A percentile compares a stretch with the other conserved stretches of the same genome.
Conservation (phyloP, 225 moss, liverwort and hornwort genomes). For the Physcomitrellopsis africana region DNA sequence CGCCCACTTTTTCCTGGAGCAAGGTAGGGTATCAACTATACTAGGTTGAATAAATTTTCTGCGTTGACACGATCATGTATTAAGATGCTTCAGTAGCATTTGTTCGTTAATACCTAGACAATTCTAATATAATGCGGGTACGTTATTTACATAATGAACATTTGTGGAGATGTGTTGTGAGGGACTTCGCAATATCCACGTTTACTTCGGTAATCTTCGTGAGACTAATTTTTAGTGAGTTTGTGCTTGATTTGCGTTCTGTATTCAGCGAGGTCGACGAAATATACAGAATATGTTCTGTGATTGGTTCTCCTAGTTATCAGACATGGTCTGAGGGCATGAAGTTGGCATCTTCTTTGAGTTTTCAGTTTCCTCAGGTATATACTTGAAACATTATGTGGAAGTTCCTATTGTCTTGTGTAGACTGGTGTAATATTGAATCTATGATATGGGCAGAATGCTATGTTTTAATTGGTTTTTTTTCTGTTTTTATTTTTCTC, state of each 20-base stretch:
- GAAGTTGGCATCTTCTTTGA: slow-evolving; percentile 79
- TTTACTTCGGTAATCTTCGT: neutral
- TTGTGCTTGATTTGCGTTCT: neutral
- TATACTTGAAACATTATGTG: neutral
- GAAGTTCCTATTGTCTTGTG: neutral
- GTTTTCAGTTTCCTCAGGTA: slow-evolving; percentile 87
- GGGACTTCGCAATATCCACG: too few relatives aligned
- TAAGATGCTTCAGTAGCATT: too few relatives aligned
- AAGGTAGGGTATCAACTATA: slow-evolving; percentile 47
- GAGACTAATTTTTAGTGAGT: neutral
- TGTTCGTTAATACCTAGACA: too few relatives aligned
- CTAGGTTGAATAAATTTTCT: too few relatives aligned
- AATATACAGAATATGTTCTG: slow-evolving; percentile 73
- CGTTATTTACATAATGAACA: too few relatives aligned
- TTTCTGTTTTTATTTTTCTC: too few relatives aligned
- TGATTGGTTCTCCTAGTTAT: slow-evolving; percentile 83
- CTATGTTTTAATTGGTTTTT: too few relatives aligned
- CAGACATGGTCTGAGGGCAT: slow-evolving; percentile 83
- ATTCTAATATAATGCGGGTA: too few relatives aligned
- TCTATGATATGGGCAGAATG: too few relatives aligned
- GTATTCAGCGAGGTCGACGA: slow-evolving; percentile 73
- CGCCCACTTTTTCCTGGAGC: slow-evolving; percentile 88
- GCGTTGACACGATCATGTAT: too few relatives aligned
- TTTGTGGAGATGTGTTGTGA: too few relatives aligned
- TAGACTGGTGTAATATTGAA: neutral